Evolutionary conservation across 208 protist species (phyloP), one percentile per base, ranked within the genome.

Genomic region (Leishmania guyanensis): DNA sequence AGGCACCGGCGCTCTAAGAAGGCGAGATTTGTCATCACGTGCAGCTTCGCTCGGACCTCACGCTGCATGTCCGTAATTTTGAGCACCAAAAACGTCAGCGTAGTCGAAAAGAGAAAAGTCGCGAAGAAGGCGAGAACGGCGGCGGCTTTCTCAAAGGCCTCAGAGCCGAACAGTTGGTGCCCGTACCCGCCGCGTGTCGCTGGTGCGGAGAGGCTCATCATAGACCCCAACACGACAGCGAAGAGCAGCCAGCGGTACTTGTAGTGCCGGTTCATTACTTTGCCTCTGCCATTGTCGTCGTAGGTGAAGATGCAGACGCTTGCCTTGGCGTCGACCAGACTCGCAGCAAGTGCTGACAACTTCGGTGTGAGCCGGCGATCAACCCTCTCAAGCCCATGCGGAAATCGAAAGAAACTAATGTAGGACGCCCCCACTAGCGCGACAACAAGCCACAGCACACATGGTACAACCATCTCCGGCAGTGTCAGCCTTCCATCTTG

Each of bases 1-100:
- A 97, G 87, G 85, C 89, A 91, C 48, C 79, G 83, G 26, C 82
- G 80, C 76, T 93, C 90, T 9, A 97, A 65, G 58, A 94, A 95
- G 22, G 92, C 93, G 29, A 94, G 69, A 29, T 93, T 79, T 2
- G 92, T 91, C 39, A 97, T 79, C 51, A 93, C 92, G 43, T 82
- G 82, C 77, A 97, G 86, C 86, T 95, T 92, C 14, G 88, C 89
- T 12, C 71, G 71, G 33, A 97, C 77, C 78, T 97, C 88, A 5
- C 93, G 87, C 78, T 95, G 91, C 90, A 95, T 95, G 85, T 97
- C 93, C 8, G 84, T 92, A n/a, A 95, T 81, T 76, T 94, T 95
- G 50, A 95, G 56, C 36, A 93, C 78, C 62, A 89, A 89, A 74
- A 88, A 97, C 26, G 82, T 85, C 3, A 93, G 75, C 14, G 86